phyloP scores from a whole-genome alignment of 2,329 filamentous ascomycete genomes.

The Verticillium longisporum region DNA sequence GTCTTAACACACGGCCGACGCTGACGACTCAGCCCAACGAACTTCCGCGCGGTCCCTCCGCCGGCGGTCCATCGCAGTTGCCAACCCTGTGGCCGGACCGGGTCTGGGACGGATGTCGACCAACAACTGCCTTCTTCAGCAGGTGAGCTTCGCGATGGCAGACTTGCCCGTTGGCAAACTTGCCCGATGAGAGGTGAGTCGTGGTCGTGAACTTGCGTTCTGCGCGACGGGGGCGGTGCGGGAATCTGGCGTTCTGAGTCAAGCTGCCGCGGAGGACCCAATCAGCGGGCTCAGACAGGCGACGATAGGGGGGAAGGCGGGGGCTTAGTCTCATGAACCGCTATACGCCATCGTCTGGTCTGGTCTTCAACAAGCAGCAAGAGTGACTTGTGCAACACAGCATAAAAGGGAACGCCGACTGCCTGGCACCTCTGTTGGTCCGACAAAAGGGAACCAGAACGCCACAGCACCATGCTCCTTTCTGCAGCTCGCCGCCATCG shows the following conservation, averaged over 20 bases:
- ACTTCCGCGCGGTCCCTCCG: neutral
- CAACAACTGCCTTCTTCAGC: neutral
- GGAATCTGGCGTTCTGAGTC: slow-evolving; percentile 7
- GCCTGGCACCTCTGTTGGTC: neutral
- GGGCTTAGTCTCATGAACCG: slow-evolving; percentile 13
- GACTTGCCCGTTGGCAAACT: neutral
- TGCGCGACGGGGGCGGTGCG: neutral
- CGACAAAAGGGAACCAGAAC: neutral
- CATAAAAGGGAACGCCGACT: neutral
- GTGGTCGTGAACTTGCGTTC: neutral
- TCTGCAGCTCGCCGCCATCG: neutral
- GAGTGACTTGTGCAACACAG: neutral
- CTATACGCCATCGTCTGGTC: slow-evolving; percentile 7
- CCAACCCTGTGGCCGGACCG: neutral
- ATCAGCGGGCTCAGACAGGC: slow-evolving; percentile 12
- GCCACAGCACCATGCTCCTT: neutral
- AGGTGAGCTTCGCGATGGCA: neutral
- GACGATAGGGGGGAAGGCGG: slow-evolving; percentile 2
- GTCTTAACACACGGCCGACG: neutral
- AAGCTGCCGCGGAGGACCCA: slow-evolving; percentile 6
- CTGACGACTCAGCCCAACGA: neutral
- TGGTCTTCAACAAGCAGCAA: neutral
- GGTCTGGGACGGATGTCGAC: neutral
- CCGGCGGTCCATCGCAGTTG: neutral
- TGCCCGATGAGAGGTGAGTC: neutral